A percentile compares a stretch with the other conserved stretches of the same genome.
Conservation (phyloP, 441 rosid species). For the Pelargonium cotyledonis region DNA sequence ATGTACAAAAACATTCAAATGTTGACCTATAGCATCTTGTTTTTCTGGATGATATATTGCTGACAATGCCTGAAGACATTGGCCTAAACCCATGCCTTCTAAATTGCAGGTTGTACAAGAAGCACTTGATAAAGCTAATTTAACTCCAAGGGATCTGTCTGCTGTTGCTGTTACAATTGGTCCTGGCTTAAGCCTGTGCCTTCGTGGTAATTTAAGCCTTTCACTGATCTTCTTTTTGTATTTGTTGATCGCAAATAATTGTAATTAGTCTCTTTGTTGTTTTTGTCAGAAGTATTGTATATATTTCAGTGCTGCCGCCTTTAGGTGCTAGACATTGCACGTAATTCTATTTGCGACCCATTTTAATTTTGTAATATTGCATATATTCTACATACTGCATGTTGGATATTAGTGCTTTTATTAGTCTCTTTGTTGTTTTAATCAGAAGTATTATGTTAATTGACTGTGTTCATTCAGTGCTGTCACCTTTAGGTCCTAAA, state of each 20-base stretch:
- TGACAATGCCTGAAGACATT: not conserved
- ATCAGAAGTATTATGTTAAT: not conserved
- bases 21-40: not conserved
- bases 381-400: not conserved
- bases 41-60: not conserved
- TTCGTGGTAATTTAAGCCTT: conserved; percentile 57
- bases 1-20: not conserved
- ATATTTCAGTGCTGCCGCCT: not conserved
- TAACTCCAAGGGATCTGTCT: conserved; percentile 63
- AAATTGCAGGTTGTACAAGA: conserved; percentile 69
- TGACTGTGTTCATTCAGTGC: not conserved
- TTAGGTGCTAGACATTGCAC: not conserved
- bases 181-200: conserved; percentile 93
- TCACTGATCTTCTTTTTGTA: not conserved
- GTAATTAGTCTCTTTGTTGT: not conserved
- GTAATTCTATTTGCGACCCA: not conserved
- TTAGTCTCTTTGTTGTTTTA: not conserved
- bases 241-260: not conserved
- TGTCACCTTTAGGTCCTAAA: not conserved
- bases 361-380: not conserved
- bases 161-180: conserved; percentile 99
- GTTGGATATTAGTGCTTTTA: not conserved
- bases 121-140: conserved; percentile 62
- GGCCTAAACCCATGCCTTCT: conserved; percentile 3
- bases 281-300: not conserved